phyloP scores from a whole-genome alignment of 2,329 filamentous ascomycete genomes.

The Alternaria novae-zelandiae region DNA sequence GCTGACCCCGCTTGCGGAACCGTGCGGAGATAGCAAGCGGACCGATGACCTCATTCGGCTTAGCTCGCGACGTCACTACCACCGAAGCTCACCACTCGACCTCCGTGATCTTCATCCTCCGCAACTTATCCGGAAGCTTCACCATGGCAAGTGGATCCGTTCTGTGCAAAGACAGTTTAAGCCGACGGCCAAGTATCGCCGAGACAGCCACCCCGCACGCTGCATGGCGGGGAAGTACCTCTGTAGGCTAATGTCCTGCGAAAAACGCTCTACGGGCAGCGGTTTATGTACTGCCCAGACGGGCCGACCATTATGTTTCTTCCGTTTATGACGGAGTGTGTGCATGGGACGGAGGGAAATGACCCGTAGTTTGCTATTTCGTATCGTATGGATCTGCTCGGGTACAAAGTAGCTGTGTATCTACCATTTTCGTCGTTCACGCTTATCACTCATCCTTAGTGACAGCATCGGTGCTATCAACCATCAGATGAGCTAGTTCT shows the following conservation, averaged over 20 bases:
- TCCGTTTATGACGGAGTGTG: constrained; percentile 8
- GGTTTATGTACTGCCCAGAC: constrained; percentile 14
- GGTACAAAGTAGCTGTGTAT: constrained; percentile 6
- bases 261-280: constrained; percentile 1
- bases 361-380: background rate
- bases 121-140: background rate
- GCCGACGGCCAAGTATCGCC: constrained; percentile 17
- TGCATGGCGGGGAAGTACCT: constrained; percentile 23
- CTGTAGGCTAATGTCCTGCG: background rate
- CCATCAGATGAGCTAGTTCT: constrained; percentile 5
- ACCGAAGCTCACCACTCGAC: background rate
- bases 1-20: constrained; percentile 2
- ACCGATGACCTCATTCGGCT: background rate
- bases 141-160: background rate
- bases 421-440: background rate
- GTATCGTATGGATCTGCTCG: background rate
- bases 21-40: constrained; percentile 5
- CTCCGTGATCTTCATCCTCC: background rate
- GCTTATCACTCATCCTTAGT: background rate
- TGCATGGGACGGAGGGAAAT: constrained; percentile 8
- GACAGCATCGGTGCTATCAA: background rate
- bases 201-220: constrained; percentile 31
- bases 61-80: constrained; percentile 7
- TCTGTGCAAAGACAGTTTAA: background rate
- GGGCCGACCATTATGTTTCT: constrained; percentile 3